A percentile compares a stretch with the other conserved stretches of the same genome.
phyloP scores from a whole-genome alignment of 345 rosid genomes.

The Brassica incana region DNA sequence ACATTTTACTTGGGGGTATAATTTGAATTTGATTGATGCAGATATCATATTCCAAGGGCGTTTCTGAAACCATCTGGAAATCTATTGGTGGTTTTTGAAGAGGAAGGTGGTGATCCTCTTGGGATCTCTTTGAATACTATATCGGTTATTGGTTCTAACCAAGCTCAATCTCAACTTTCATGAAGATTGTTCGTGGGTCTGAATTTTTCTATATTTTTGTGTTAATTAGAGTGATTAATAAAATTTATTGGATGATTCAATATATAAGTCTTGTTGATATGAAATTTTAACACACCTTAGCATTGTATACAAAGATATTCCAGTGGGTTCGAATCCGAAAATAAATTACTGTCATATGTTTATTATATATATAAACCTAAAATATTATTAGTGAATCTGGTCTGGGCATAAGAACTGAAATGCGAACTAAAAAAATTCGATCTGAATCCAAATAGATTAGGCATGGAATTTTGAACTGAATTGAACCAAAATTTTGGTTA shows the following conservation, averaged over 20 bases:
- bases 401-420: no score
- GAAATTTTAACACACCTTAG: not conserved
- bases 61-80: conserved; percentile 59
- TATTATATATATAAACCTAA: no score
- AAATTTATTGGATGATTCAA: not conserved
- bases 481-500: no score
- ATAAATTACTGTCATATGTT: no score
- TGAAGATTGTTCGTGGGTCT: conserved; percentile 2
- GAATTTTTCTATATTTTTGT: not conserved
- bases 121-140: conserved; percentile 52
- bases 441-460: no score
- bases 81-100: conserved; percentile 64
- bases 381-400: no score
- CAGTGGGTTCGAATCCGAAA: no score
- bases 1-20: not conserved
- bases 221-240: not conserved
- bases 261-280: not conserved
- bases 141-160: conserved; percentile 23
- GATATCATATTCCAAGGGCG: conserved; percentile 78
- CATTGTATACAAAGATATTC: not conserved
- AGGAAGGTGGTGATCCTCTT: conserved; percentile 66
- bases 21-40: conserved; percentile 25
- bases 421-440: no score
- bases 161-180: conserved; percentile 21
- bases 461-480: no score